Percentiles rank a stretch among this genome's conserved stretches.
Conservation (phyloP, 1,284 basidiomycete genomes). For the Ustilago xerochloae region DNA sequence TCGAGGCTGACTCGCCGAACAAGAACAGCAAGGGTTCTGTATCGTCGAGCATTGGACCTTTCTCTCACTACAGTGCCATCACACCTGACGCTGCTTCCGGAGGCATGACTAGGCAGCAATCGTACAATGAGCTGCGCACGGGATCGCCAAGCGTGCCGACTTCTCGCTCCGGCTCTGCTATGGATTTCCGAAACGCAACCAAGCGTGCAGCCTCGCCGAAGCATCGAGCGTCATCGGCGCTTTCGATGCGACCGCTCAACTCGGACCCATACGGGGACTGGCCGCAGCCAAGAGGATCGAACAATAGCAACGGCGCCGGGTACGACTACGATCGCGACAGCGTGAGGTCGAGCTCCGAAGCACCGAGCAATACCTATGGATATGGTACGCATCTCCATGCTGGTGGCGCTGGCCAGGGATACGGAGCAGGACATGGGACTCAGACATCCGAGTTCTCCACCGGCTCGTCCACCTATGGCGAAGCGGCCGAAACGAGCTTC, state of each 20-base stretch:
- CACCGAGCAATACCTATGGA: slow-evolving; percentile 13
- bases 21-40: slow-evolving; percentile 56
- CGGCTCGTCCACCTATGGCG: slow-evolving; percentile 37
- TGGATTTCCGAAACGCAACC: slow-evolving; percentile 46
- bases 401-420: slow-evolving; percentile 7
- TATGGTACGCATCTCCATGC: slow-evolving; percentile 14
- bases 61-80: slow-evolving; percentile 93
- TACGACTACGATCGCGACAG: slow-evolving; percentile 40
- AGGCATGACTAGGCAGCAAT: slow-evolving; percentile 65
- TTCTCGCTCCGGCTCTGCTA: slow-evolving; percentile 53
- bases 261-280: slow-evolving; percentile 49
- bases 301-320: slow-evolving; percentile 11
- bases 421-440: slow-evolving; percentile 13
- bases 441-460: slow-evolving; percentile 30
- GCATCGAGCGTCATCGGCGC: slow-evolving; percentile 46
- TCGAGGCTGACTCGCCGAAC: slow-evolving; percentile 69
- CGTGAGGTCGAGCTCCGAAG: slow-evolving; percentile 29
- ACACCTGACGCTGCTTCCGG: slow-evolving; percentile 75
- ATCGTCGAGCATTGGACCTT: slow-evolving; percentile 75
- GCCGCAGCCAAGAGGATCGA: slow-evolving; percentile 27
- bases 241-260: slow-evolving; percentile 43
- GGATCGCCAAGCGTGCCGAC: slow-evolving; percentile 40
- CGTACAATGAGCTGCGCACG: slow-evolving; percentile 53
- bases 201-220: slow-evolving; percentile 49
- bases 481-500: slow-evolving; percentile 35